A percentile compares a stretch with the other conserved stretches of the same genome.
Conservation (phyloP, 129 eudicot species). For the Flaveria trinervia region DNA sequence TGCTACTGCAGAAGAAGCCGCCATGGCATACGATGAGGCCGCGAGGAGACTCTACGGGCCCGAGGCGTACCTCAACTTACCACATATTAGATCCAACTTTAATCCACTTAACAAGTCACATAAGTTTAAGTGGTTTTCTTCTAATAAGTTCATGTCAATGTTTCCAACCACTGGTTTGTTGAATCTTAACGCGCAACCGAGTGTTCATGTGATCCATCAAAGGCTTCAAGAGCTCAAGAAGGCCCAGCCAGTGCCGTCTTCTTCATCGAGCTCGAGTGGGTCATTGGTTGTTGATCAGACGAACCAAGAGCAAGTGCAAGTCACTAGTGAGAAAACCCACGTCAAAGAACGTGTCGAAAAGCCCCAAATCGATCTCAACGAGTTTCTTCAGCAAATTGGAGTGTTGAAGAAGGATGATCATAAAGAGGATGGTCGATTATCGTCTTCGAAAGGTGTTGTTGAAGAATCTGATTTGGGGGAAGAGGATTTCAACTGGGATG, state of each 20-base stretch:
- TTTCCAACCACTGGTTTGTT: constrained; percentile 67
- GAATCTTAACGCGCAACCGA: constrained; percentile 84
- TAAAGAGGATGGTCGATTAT: constrained; percentile 35
- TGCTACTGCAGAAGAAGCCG: constrained; percentile 92
- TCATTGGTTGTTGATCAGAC: constrained; percentile 38
- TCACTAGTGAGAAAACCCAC: constrained; percentile 27
- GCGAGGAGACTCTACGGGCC: constrained; percentile 90
- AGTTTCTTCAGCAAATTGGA: constrained; percentile 90
- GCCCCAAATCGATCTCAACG: constrained; percentile 95
- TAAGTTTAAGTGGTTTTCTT: constrained; percentile 83
- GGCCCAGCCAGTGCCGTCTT: constrained; percentile 41
- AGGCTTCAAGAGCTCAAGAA: constrained; percentile 80
- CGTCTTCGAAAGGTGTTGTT: constrained; percentile 39
- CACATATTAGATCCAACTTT: constrained; percentile 73
- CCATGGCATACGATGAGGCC: constrained; percentile 93
- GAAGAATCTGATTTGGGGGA: constrained; percentile 43
- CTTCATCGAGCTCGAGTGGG: constrained; percentile 54
- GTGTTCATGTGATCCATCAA: constrained; percentile 89
- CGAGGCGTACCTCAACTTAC: constrained; percentile 87
- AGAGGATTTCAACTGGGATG: constrained; percentile 65
- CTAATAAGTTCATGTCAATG: constrained; percentile 57
- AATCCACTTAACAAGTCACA: constrained; percentile 88
- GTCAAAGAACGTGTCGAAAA: constrained; percentile 49
- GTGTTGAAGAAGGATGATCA: constrained; percentile 55
- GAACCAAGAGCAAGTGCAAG: constrained; percentile 25